Evolutionary conservation across 805 yeast species (phyloP).

Genomic region (Candida nanaspora): DNA sequence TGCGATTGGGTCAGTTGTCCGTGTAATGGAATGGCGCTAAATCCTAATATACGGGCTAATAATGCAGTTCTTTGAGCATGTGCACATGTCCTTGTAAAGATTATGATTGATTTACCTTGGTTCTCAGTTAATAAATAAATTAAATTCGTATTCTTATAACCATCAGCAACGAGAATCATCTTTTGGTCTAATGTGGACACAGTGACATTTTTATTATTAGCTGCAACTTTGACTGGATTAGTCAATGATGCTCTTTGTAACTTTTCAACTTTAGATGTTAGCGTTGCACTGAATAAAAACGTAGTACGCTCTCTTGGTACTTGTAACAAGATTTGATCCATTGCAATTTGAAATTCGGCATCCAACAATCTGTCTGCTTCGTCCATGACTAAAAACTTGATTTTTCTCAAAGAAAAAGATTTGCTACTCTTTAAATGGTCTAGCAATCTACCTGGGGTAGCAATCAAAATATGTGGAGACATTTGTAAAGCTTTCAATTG

Average conservation of each 20-base stretch:
- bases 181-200: conserved; percentile 90
- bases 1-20: conserved; percentile 87
- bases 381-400: conserved; percentile 86
- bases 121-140: conserved; percentile 77
- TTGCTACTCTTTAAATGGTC: conserved; percentile 91
- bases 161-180: conserved; percentile 86
- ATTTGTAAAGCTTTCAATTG: conserved; percentile 91
- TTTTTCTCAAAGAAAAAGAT: conserved; percentile 74
- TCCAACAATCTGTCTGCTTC: conserved; percentile 95
- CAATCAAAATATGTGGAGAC: conserved; percentile 90
- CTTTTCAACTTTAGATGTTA: conserved; percentile 92
- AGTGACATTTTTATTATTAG: conserved; percentile 81
- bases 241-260: conserved; percentile 86
- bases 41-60: conserved; percentile 72
- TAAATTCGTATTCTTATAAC: conserved; percentile 82
- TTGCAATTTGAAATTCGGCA: conserved; percentile 93
- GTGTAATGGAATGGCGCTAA: conserved; percentile 86
- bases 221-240: conserved; percentile 88
- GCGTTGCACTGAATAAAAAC: conserved; percentile 90
- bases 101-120: conserved; percentile 77
- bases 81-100: conserved; percentile 91
- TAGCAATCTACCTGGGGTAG: conserved; percentile 85
- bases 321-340: conserved; percentile 76
- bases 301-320: conserved; percentile 83
- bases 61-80: conserved; percentile 89